phyloP scores from a whole-genome alignment of 148 eudicot species.

The Spergularia marina region DNA sequence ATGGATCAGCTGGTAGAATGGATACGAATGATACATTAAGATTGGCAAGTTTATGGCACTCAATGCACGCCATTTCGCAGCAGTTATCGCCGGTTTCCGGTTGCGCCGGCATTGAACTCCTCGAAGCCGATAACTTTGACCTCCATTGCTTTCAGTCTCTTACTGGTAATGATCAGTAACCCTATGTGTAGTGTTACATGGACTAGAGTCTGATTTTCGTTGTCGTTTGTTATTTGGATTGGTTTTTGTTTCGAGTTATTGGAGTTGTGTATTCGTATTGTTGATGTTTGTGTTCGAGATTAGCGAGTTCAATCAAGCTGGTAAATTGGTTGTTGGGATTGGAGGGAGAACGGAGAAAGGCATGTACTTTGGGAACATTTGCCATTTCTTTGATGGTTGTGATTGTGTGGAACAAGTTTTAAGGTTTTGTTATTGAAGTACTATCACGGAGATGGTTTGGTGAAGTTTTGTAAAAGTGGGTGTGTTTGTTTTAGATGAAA shows the following conservation, averaged over 20 bases:
- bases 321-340: neutral
- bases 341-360: neutral
- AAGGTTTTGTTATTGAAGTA: too few species aligned
- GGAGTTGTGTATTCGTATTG: neutral
- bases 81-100: constrained; percentile 81
- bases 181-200: too few species aligned
- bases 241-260: neutral
- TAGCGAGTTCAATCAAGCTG: neutral
- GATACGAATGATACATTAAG: constrained; percentile 96
- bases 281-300: neutral
- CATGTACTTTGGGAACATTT: neutral
- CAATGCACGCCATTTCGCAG: constrained; percentile 99
- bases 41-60: constrained; percentile 96
- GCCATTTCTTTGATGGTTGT: neutral
- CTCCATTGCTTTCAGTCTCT: constrained; percentile 97
- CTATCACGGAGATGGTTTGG: too few species aligned
- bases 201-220: too few species aligned
- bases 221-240: neutral
- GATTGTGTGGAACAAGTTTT: neutral
- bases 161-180: constrained; percentile 47
- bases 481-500: neutral
- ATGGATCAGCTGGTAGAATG: constrained; percentile 94
- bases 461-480: too few species aligned
- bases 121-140: constrained; percentile 92
- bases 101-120: constrained; percentile 77